Percentiles rank a stretch among this genome's conserved stretches.
phyloP scores from a whole-genome alignment of 2,329 filamentous ascomycete species.

The Diaporthe citrichinensis region DNA sequence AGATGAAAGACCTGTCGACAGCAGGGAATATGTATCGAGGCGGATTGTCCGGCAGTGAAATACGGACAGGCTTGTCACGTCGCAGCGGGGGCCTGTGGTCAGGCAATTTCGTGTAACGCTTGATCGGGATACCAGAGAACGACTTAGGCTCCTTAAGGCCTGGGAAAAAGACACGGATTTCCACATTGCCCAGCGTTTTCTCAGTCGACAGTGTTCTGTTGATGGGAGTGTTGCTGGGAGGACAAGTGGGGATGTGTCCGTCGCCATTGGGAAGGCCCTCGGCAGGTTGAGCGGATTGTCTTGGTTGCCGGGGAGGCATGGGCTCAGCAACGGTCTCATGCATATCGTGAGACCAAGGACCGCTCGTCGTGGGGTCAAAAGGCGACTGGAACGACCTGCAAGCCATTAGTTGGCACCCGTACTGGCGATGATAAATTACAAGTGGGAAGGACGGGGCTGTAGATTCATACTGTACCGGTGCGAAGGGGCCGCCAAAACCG shows the following conservation, averaged over 20 bases:
- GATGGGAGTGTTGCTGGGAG: conserved; percentile 74
- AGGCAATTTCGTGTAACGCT: conserved; percentile 93
- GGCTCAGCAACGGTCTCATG: conserved; percentile 78
- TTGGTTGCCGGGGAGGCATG: conserved; percentile 55
- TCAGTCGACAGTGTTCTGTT: conserved; percentile 87
- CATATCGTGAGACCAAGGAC: conserved; percentile 94
- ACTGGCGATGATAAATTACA: conserved; percentile 26
- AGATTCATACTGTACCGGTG: conserved; percentile 74
- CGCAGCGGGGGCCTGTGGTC: conserved; percentile 94
- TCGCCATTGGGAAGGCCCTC: conserved; percentile 69
- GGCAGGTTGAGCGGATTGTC: conserved; percentile 55
- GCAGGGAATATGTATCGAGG: conserved; percentile 94
- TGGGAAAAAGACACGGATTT: conserved; percentile 85
- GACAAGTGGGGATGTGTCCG: conserved; percentile 68
- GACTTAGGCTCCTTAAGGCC: conserved; percentile 79
- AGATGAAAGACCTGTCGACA: conserved; percentile 93
- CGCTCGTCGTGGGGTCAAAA: conserved; percentile 76
- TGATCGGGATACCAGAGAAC: conserved; percentile 84
- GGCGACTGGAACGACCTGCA: conserved; percentile 60
- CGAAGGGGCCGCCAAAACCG: conserved; percentile 69
- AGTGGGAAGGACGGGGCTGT: background rate
- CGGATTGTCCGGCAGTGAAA: conserved; percentile 85
- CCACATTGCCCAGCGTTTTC: conserved; percentile 85
- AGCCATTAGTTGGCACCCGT: conserved; percentile 23
- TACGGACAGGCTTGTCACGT: conserved; percentile 95